Percentiles rank a stretch among this genome's conserved stretches.
These are phyloP conservation scores for Santalum album DNA, from an alignment of 164 flowering plant species.

Conservation along the genomic window DNA sequence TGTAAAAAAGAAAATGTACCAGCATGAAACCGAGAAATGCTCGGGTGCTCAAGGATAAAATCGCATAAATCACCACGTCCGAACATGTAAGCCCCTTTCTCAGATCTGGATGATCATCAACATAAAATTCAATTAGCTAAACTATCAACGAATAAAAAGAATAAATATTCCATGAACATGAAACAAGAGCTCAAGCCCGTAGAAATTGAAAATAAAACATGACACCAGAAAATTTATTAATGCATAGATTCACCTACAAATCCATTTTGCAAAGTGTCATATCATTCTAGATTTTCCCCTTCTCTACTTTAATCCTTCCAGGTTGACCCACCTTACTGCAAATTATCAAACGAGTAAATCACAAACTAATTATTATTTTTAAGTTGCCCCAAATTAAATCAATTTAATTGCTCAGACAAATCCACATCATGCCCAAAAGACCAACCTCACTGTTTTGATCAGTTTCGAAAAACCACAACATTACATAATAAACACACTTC, in stretches of 20 bases:
- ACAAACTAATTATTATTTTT: no score
- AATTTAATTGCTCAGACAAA: no score
- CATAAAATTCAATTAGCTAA: not conserved
- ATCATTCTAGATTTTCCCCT: no score
- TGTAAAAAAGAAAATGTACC: slow-evolving; percentile 24
- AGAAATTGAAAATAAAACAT: not conserved
- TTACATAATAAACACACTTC: no score
- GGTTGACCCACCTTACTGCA: no score
- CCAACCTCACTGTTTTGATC: not conserved
- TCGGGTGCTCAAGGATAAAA: slow-evolving; percentile 87
- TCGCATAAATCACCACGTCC: slow-evolving; percentile 91
- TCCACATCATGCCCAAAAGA: not conserved
- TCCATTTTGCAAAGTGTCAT: no score
- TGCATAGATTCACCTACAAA: no score
- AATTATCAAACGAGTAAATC: no score
- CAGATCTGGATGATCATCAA: slow-evolving; percentile 30
- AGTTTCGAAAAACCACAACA: not conserved
- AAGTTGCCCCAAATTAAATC: no score
- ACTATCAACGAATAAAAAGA: not conserved
- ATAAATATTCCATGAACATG: not conserved
- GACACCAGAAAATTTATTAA: no score
- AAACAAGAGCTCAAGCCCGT: not conserved
- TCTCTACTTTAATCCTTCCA: no score
- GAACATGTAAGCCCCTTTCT: slow-evolving; percentile 96
- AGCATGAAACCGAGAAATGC: slow-evolving; percentile 92